Evolutionary conservation across 1,284 basidiomycete genomes (phyloP), one percentile per base, ranked within the genome.

Genomic region (Cutaneotrichosporon arboriforme): DNA sequence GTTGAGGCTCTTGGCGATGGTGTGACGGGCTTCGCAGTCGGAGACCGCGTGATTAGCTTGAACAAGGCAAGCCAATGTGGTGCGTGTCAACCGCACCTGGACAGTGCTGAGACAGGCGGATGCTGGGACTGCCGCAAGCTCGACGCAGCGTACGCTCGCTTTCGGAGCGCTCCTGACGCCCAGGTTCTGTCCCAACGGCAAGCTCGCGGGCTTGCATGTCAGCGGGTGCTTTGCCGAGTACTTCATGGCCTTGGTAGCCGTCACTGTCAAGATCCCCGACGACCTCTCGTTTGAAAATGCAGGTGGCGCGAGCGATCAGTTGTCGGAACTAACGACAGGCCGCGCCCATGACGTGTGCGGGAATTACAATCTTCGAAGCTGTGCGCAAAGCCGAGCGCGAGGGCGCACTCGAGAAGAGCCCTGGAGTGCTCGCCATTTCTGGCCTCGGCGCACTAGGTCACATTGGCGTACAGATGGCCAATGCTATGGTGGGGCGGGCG

Each of bases 201-300:
- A 54, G 14, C 58, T 56, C 34, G 57, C 56, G 1, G 64, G 64
- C 3, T 54, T 64, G 51, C 58, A 50, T 18, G 47, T 46, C 20
- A 62, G 64, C 45, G 65, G 65, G 17, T 61, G 52, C 45, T 67
- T 67, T 44, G 48, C 59, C 15, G 60, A 67, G 38, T 67, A 67
- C 53, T 58, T 55, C 8, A 18, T 62, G 13, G 56, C 61, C 15
- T 60, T 65, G 41, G 46, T 59, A 14, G 45, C 51, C 10, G 38
- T 49, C 13, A 55, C 54, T 22, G 62, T 55, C 3, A 31, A 33
- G 13, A 50, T 67, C 4, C 59, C 65, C 8, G 55, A 61, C 40
- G 36, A 46, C 8, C 49, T 66, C 49, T 41, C 52, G n/a, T 64
- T 60, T 38, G 59, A 64, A 35, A 59, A 62, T 54, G 64, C 58